Evolutionary conservation across 495 filamentous ascomycete species (phyloP).

Genomic region (Aspergillus conjunctus): DNA sequence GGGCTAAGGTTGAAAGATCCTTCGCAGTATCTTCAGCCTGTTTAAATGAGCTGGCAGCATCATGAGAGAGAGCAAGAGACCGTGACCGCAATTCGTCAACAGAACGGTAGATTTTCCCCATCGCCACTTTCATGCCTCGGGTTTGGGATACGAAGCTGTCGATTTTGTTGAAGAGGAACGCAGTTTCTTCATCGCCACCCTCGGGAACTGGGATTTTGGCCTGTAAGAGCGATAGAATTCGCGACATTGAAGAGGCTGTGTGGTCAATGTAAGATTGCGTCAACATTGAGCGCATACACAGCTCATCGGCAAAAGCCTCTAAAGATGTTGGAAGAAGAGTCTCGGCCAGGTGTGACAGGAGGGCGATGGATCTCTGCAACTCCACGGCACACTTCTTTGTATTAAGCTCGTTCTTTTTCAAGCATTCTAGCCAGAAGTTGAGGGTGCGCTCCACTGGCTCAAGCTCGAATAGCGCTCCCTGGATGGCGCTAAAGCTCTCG

Average conservation of each 20-base stretch:
- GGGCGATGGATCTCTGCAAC: slow-evolving; percentile 74
- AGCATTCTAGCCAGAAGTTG: slow-evolving; percentile 82
- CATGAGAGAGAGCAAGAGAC: slow-evolving; percentile 71
- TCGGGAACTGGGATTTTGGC: slow-evolving; percentile 51
- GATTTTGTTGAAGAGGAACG: slow-evolving; percentile 67
- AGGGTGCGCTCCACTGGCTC: slow-evolving; percentile 90
- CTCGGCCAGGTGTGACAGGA: slow-evolving; percentile 83
- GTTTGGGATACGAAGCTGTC: slow-evolving; percentile 74
- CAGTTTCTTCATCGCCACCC: slow-evolving; percentile 58
- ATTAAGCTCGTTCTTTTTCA: slow-evolving; percentile 85
- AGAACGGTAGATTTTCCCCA: slow-evolving; percentile 73
- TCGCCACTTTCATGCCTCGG: slow-evolving; percentile 81
- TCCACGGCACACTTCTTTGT: slow-evolving; percentile 77
- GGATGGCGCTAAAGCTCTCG: slow-evolving; percentile 74
- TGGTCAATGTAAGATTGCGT: slow-evolving; percentile 85
- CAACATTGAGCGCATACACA: slow-evolving; percentile 71
- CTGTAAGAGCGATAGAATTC: slow-evolving; percentile 65
- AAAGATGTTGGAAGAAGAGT: slow-evolving; percentile 72
- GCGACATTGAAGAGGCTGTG: slow-evolving; percentile 65
- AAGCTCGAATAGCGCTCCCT: slow-evolving; percentile 80
- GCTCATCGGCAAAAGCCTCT: slow-evolving; percentile 76
- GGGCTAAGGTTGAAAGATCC: slow-evolving; percentile 67
- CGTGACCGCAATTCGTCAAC: slow-evolving; percentile 77
- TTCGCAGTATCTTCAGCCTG: slow-evolving; percentile 63
- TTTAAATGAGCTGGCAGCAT: slow-evolving; percentile 55